phyloP scores from a whole-genome alignment of 1,284 basidiomycete species.

The Trichosporon ovoides region DNA sequence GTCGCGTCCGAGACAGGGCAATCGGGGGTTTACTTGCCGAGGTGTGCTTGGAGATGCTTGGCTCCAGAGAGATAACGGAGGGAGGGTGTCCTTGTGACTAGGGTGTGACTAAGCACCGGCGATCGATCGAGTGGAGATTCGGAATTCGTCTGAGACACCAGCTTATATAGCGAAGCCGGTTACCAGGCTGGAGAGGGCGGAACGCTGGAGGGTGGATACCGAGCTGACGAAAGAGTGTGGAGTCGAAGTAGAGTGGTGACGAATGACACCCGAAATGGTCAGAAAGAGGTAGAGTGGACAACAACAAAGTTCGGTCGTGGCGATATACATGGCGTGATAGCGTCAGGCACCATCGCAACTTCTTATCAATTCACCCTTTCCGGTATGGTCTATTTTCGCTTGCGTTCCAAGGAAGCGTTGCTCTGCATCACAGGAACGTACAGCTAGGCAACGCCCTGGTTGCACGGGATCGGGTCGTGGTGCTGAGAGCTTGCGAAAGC shows the following conservation, averaged over 20 bases:
- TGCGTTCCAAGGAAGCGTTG: not conserved
- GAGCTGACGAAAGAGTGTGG: not conserved
- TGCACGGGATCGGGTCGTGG: no score
- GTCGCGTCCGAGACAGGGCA: no score
- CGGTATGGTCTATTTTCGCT: not conserved
- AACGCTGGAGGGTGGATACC: no score
- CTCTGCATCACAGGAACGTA: not conserved
- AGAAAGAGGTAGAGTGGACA: not conserved
- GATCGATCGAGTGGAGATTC: not conserved
- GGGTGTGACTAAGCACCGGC: not conserved
- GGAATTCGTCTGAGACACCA: not conserved
- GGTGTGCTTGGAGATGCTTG: not conserved
- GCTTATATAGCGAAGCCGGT: not conserved
- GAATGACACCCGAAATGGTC: slow-evolving; percentile 2
- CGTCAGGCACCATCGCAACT: slow-evolving; percentile 3
- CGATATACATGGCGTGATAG: not conserved
- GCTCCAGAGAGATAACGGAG: not conserved
- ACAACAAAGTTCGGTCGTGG: not conserved
- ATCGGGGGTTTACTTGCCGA: not conserved
- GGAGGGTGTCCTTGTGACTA: not conserved
- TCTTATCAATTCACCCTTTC: not conserved
- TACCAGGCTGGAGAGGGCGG: not conserved
- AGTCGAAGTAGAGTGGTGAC: slow-evolving; percentile 1
- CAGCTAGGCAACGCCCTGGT: no score
- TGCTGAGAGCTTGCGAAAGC: no score